These are phyloP conservation scores for Euryodendron excelsum DNA, from an alignment of 148 eudicot genomes.

Conservation along the genomic window DNA sequence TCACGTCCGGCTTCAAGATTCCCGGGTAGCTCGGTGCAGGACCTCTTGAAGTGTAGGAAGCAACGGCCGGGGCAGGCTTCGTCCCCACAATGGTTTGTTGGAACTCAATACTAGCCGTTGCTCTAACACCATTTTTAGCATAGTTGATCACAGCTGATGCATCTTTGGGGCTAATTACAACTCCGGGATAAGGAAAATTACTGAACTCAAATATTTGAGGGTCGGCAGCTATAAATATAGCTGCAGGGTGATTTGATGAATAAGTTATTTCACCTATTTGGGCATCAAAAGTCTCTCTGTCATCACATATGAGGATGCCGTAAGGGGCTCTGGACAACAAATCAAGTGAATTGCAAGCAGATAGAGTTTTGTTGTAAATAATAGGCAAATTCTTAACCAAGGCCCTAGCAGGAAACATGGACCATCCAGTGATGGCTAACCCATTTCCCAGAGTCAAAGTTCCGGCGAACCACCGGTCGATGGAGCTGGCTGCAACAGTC, in stretches of 20 bases:
- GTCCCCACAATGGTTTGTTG: no score
- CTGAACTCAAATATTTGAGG: not conserved
- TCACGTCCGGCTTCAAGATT: no score
- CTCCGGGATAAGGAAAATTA: not conserved
- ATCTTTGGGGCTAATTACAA: conserved; percentile 1
- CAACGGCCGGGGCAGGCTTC: no score
- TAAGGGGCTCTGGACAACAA: conserved; percentile 5
- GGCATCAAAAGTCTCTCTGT: not conserved
- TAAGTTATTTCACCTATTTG: not conserved
- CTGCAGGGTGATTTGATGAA: not conserved
- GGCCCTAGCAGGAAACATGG: not conserved
- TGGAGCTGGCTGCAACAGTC: not conserved
- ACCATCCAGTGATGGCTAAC: conserved; percentile 10
- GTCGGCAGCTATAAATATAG: not conserved
- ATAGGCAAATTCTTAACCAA: not conserved
- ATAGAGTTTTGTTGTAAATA: conserved; percentile 2
- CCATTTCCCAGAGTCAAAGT: conserved; percentile 1
- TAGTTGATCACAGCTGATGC: not conserved
- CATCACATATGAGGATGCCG: conserved; percentile 14
- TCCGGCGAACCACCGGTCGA: conserved; percentile 10
- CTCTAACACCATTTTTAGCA: not conserved
- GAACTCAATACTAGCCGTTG: no score
- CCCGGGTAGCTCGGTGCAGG: no score
- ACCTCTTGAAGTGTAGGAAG: no score
- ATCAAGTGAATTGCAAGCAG: conserved; percentile 12